Percentiles rank a stretch among this genome's conserved stretches.
Evolutionary conservation across 345 rosid genomes (phyloP).

Genomic region (Aegle marmelos): DNA sequence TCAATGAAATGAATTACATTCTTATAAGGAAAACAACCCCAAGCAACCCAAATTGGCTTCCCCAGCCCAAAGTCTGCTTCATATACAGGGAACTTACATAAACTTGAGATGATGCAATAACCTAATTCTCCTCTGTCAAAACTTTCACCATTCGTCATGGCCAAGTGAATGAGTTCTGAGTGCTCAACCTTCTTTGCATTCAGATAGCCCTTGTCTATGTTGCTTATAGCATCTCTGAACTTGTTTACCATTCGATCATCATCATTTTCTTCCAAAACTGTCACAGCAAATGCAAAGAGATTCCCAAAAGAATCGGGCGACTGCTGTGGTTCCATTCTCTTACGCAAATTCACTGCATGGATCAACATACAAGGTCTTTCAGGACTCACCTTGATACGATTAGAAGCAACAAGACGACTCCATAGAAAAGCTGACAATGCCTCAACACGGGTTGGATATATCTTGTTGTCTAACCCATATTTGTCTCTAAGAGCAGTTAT

Average conservation of each 20-base stretch:
- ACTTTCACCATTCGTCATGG: neutral
- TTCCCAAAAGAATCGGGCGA: conserved; percentile 39
- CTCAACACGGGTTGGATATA: conserved; percentile 34
- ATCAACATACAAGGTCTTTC: conserved; percentile 6
- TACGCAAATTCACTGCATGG: conserved; percentile 42
- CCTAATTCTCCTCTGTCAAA: conserved; percentile 22
- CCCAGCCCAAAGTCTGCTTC: conserved; percentile 43
- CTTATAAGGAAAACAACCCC: neutral
- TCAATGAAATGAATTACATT: conserved; percentile 25
- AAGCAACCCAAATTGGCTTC: conserved; percentile 29
- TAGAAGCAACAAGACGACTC: conserved; percentile 36
- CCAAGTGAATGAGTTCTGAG: neutral
- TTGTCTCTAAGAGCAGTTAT: conserved; percentile 28
- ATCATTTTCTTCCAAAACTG: conserved; percentile 8
- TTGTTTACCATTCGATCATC: conserved; percentile 11
- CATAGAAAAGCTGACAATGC: conserved; percentile 43
- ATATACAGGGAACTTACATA: conserved; percentile 34
- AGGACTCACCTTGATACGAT: conserved; percentile 1
- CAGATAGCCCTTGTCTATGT: conserved; percentile 24
- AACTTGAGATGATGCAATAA: conserved; percentile 27
- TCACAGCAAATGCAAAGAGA: conserved; percentile 8
- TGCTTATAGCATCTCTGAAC: conserved; percentile 27
- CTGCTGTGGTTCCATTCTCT: conserved; percentile 24
- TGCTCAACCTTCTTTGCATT: conserved; percentile 22
- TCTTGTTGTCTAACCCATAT: neutral